Evolutionary conservation across 352 stramenopile species (phyloP), one percentile per base, ranked within the genome.

Genomic region (Phytophthora pinifolia): DNA sequence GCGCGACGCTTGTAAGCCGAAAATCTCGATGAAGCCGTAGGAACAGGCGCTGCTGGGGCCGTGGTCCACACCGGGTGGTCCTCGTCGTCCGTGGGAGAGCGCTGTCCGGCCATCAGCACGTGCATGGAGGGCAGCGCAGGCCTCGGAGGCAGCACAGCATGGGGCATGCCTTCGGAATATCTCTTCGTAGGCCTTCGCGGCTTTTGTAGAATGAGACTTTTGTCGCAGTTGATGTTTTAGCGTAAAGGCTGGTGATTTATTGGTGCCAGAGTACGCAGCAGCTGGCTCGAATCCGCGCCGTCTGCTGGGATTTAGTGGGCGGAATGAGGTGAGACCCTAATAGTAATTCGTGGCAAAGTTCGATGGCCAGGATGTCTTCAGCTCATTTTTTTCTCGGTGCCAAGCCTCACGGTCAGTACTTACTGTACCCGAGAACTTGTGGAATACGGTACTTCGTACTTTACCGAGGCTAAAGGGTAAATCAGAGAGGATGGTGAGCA

Each of bases 1-100:
- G 76, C 69, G 46, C 76, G 76, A 45, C 77, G 76, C 51, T 89
- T 89, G 59, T 36, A 56, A 8, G 55, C 17, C 5, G 61, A 63
- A 6, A 55, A 54, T 15, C 35, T 38, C 25, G 56, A 67, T 13
- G 29, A 9, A 12, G 34, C 35, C n/a, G 22, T 34, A 1, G 61
- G 32, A 4, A 49, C 33, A 15, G 61, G 38, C n/a, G 53, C 47
- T 3, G 17, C 35, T 0, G 58, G 37, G 9, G 58, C 42, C 8
- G 48, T 58, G 48, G 55, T 36, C 63, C 63, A 68, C 34, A 55
- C 51, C 1, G 44, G 6, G 6, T 62, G 25, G 17, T 62, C 46
- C 10, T 65, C 49, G 9, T 68, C 30, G 10, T 36, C 17, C 20
- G n/a, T 39, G 44, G 42, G 36, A 0, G 41, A 60, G 0, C 46